Percentiles rank a stretch among this genome's conserved stretches.
Evolutionary conservation across 768 basidiomycete species (phyloP).

Genomic region (Lactarius indigo): DNA sequence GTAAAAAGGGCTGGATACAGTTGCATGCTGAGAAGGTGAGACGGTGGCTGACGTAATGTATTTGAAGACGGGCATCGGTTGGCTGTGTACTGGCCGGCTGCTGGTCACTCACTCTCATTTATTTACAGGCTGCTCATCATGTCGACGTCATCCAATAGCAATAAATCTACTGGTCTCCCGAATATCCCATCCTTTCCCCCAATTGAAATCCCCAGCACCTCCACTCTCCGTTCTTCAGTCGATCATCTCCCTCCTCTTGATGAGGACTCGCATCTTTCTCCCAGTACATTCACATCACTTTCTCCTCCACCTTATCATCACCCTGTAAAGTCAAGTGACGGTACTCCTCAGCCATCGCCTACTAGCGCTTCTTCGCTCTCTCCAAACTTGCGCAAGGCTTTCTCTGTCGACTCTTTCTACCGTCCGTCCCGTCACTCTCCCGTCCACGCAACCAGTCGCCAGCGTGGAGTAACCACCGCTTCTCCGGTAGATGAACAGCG

Average conservation of each 20-base stretch:
- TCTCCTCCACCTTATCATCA: slow-evolving; percentile 29
- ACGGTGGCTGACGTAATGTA: slow-evolving; percentile 15
- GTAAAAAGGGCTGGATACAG: slow-evolving; percentile 37
- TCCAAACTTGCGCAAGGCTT: slow-evolving; percentile 61
- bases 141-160: slow-evolving; percentile 26
- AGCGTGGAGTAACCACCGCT: slow-evolving; percentile 3
- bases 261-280: slow-evolving; percentile 40
- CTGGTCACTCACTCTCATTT: slow-evolving; percentile 7
- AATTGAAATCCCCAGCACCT: slow-evolving; percentile 40
- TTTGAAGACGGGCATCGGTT: background rate
- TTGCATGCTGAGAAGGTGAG: slow-evolving; percentile 14
- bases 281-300: slow-evolving; percentile 28
- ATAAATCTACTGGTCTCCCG: slow-evolving; percentile 31
- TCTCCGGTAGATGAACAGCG: slow-evolving; percentile 10
- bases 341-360: slow-evolving; percentile 27
- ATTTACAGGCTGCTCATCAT: slow-evolving; percentile 11
- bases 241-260: slow-evolving; percentile 35
- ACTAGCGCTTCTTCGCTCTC: slow-evolving; percentile 31
- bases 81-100: background rate
- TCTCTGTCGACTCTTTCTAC: slow-evolving; percentile 76
- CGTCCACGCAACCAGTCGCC: slow-evolving; percentile 26
- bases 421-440: slow-evolving; percentile 36
- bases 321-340: slow-evolving; percentile 25
- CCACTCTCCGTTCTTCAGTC: slow-evolving; percentile 28
- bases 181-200: slow-evolving; percentile 44